A percentile compares a stretch with the other conserved stretches of the same genome.
phyloP scores from a whole-genome alignment of 169 alveolate species.

The Besnoitia besnoiti region DNA sequence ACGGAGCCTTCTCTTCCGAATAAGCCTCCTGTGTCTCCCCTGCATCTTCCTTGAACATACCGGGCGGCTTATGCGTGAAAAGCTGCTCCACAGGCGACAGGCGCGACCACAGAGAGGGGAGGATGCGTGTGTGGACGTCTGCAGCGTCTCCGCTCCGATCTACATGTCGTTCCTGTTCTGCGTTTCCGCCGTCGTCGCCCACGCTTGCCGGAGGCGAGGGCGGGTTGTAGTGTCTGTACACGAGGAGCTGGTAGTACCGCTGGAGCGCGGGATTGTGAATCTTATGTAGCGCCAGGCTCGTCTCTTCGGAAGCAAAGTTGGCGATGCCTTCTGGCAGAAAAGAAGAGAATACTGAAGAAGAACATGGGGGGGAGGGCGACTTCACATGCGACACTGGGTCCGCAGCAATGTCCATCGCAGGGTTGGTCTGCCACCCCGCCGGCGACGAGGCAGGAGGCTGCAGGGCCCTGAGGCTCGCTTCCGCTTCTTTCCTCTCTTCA shows the following conservation, averaged over 20 bases:
- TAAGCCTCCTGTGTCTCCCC: background rate
- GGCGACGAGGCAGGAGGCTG: background rate
- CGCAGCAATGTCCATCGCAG: background rate
- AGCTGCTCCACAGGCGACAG: background rate
- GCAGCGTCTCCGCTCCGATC: background rate
- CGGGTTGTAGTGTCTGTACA: conserved; percentile 36
- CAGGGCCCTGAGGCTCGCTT: background rate
- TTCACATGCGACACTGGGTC: background rate
- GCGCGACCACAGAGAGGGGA: background rate
- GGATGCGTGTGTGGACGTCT: background rate
- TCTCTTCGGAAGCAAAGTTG: background rate
- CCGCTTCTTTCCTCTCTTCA: background rate
- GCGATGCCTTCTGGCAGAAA: background rate
- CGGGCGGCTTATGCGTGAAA: background rate
- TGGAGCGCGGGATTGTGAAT: conserved; percentile 7
- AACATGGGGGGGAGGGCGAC: conserved; percentile 28
- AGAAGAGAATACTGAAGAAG: background rate
- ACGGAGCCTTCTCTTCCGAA: background rate
- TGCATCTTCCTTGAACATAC: background rate
- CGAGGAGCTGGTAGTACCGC: conserved; percentile 33
- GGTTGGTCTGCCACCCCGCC: conserved; percentile 15
- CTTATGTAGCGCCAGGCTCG: background rate
- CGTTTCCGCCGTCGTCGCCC: background rate
- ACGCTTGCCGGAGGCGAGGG: conserved; percentile 4
- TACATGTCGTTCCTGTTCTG: background rate